A percentile compares a stretch with the other conserved stretches of the same genome.
Evolutionary conservation across 2,329 filamentous ascomycete genomes (phyloP).

Genomic region (Xylariaceae sp.): DNA sequence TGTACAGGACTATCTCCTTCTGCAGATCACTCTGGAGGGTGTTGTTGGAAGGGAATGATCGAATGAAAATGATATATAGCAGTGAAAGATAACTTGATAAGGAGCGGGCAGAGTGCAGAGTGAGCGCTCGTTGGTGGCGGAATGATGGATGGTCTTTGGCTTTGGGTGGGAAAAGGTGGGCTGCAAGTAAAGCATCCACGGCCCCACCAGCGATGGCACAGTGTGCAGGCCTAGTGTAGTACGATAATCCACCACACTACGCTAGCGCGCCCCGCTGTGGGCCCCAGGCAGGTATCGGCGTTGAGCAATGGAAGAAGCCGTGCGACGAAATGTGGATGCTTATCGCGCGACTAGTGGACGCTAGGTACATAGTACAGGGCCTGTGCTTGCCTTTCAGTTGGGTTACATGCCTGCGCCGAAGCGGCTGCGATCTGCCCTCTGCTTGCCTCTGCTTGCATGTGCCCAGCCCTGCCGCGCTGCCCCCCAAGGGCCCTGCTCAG

Average conservation of each 20-base stretch:
- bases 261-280: constrained; percentile 5
- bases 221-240: not conserved
- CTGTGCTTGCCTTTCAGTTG: not conserved
- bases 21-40: not conserved
- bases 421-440: constrained; percentile 9
- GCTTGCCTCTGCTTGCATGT: constrained; percentile 11
- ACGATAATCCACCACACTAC: constrained; percentile 10
- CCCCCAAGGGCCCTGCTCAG: constrained; percentile 15
- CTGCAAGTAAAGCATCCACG: constrained; percentile 1
- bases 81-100: constrained; percentile 12
- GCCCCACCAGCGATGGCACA: not conserved
- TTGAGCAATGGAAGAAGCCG: constrained; percentile 12
- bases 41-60: constrained; percentile 2
- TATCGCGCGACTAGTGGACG: not conserved
- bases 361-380: not conserved
- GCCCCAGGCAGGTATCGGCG: not conserved
- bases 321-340: constrained; percentile 3
- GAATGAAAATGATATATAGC: constrained; percentile 4
- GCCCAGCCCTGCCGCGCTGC: constrained; percentile 16
- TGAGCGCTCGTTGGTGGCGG: constrained; percentile 14
- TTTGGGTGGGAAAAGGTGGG: constrained; percentile 15
- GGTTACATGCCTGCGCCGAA: not conserved
- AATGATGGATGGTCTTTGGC: constrained; percentile 6
- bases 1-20: not conserved
- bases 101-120: constrained; percentile 7